Base-by-base conservation (phyloP, 2,329 filamentous ascomycete species). In the Elsinoe perseae region DNA sequence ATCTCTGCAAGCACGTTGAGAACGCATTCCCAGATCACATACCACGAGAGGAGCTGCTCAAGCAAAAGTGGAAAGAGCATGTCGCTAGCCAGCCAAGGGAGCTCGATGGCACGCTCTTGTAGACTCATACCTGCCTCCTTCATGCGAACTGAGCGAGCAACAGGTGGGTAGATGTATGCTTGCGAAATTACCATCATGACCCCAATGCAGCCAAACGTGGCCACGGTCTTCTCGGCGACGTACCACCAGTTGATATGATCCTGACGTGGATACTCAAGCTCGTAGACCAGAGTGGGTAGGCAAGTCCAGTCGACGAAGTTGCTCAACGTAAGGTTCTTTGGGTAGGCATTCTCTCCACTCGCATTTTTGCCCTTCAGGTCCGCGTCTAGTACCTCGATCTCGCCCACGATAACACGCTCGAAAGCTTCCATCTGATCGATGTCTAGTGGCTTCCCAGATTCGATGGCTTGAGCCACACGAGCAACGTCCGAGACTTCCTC, bases 181-280 rank as follows among this genome's bases (percentile, higher is more conserved):
- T 91, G 86, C 0, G 83, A 86, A 53, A 91, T 77, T 66, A 89
- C 81, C 60, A 89, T 85, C 87, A 91, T 91, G 60, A 89, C 81
- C 64, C 85, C 83, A 36, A 90, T 80, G 56, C 87, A 76, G 5
- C 87, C 87, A 58, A 90, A 80, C 14, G 83, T 85, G 1, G 87
- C 87, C 1, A 77, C 75, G 1, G 77, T 72, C 68, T 91, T 91
- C 68, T 91, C 87, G 5, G 79, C 77, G 3, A 89, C 85, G 64
- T 91, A 91, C 61, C 73, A 75, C 86, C 86, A 89, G 69, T 86
- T 83, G 61, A 88, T 85, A 3, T 69, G 74, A 16, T 87, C 80
- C 42, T 80, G 77, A n/a, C 85, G 79, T 1, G 87, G 87, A 64
- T 91, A 91, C 63, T 87, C 83, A 43, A 87, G 77, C 66, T 92